A percentile compares a stretch with the other conserved stretches of the same genome.
Conservation (phyloP, 257 asterid genomes). For the Mentha longifolia region DNA sequence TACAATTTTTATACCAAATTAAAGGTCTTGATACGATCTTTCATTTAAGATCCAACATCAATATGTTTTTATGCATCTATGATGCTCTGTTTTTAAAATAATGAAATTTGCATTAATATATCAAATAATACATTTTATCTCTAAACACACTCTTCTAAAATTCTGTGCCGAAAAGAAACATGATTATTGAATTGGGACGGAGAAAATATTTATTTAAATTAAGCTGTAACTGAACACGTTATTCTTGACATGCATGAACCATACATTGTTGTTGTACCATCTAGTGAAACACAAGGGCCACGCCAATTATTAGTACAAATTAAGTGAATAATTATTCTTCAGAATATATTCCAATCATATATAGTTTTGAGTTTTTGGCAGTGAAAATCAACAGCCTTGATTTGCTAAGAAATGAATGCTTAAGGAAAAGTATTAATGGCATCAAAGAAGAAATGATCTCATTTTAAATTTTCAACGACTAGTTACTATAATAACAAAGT, state of each 20-base stretch:
- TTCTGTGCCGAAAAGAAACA: too few species aligned
- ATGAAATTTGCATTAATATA: too few species aligned
- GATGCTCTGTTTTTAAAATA: too few species aligned
- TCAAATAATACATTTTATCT: too few species aligned
- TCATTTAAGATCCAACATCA: too few species aligned
- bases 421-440: too few species aligned
- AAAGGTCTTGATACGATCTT: too few species aligned
- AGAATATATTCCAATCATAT: conserved; percentile 32
- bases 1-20: too few species aligned
- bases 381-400: conserved; percentile 11
- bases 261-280: background rate
- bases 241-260: conserved; percentile 19
- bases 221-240: background rate
- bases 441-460: background rate
- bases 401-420: background rate
- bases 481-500: background rate
- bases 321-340: background rate
- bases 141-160: too few species aligned
- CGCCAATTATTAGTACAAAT: conserved; percentile 20
- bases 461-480: background rate
- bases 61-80: too few species aligned
- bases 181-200: too few species aligned
- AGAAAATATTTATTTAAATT: too few species aligned
- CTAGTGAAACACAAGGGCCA: background rate
- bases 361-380: background rate